A percentile compares a stretch with the other conserved stretches of the same genome.
Evolutionary conservation across 1,139 yeast species (phyloP).

Genomic region (Pichia sp.): DNA sequence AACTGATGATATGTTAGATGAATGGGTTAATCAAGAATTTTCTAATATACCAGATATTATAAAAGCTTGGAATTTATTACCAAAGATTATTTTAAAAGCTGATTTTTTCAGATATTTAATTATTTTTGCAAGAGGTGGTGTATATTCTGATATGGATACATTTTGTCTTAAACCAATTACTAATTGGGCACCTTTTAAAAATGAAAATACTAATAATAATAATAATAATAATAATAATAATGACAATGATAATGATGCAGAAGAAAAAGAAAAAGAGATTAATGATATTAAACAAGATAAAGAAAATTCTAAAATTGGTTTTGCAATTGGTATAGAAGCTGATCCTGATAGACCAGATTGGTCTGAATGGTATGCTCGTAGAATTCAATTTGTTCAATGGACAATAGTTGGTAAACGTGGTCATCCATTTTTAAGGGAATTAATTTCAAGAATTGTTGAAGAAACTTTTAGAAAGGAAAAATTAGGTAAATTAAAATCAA

Average conservation of each 20-base stretch:
- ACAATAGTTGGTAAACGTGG: slow-evolving; percentile 64
- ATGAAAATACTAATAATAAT: slow-evolving; percentile 1
- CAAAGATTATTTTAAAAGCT: slow-evolving; percentile 61
- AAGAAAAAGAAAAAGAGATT: too few relatives aligned
- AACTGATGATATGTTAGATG: slow-evolving; percentile 38
- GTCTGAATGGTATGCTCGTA: slow-evolving; percentile 66
- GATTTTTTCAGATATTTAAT: slow-evolving; percentile 71
- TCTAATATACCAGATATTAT: slow-evolving; percentile 59
- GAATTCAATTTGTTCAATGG: slow-evolving; percentile 80
- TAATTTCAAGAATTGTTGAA: slow-evolving; percentile 60
- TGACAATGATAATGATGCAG: too few relatives aligned
- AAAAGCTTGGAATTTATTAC: slow-evolving; percentile 55
- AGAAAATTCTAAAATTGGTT: slow-evolving; percentile 35
- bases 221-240: neutral
- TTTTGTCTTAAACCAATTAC: slow-evolving; percentile 44
- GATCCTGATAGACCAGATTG: slow-evolving; percentile 70
- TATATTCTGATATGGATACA: slow-evolving; percentile 72
- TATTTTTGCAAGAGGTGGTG: slow-evolving; percentile 69
- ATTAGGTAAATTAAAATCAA: slow-evolving; percentile 20
- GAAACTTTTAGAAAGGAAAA: slow-evolving; percentile 43
- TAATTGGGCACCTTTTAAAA: slow-evolving; percentile 34
- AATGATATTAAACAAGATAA: too few relatives aligned
- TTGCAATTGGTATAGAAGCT: slow-evolving; percentile 72
- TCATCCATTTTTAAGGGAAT: slow-evolving; percentile 67
- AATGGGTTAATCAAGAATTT: slow-evolving; percentile 37